A percentile compares a stretch with the other conserved stretches of the same genome.
Evolutionary conservation across 192 early-diverging fungal genomes (phyloP).

Genomic region (Chytriomyces sp.): DNA sequence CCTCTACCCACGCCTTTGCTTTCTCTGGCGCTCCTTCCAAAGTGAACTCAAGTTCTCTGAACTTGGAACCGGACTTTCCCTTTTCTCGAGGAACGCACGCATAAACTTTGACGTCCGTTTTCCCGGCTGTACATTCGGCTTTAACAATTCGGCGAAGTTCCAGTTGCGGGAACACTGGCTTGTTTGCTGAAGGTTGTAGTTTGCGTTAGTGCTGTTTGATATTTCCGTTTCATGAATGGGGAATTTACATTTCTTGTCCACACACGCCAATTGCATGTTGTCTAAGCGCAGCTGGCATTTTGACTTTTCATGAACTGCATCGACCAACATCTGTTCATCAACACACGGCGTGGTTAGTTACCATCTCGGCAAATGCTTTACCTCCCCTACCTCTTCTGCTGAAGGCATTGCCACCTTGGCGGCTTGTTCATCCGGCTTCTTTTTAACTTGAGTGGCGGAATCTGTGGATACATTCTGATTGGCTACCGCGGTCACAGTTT

Average conservation of each 20-base stretch:
- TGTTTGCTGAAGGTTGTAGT: background rate
- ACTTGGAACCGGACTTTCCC: slow-evolving; percentile 50
- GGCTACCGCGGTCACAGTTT: background rate
- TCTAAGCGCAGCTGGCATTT: slow-evolving; percentile 49
- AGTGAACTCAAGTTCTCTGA: slow-evolving; percentile 46
- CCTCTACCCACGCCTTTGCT: slow-evolving; percentile 44
- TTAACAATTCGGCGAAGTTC: slow-evolving; percentile 48
- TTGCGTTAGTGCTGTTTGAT: background rate
- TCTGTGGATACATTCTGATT: background rate
- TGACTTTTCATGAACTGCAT: slow-evolving; percentile 41
- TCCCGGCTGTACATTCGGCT: slow-evolving; percentile 23
- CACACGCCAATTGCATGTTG: slow-evolving; percentile 44
- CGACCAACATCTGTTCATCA: slow-evolving; percentile 23
- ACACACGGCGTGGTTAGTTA: background rate
- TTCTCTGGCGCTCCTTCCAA: slow-evolving; percentile 34
- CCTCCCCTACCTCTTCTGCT: slow-evolving; percentile 25
- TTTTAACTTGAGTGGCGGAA: background rate
- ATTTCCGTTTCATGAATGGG: background rate
- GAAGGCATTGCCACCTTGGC: background rate
- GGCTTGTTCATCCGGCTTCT: slow-evolving; percentile 24
- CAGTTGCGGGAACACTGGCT: slow-evolving; percentile 48
- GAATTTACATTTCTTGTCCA: slow-evolving; percentile 48
- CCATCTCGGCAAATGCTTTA: slow-evolving; percentile 14
- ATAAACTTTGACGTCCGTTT: slow-evolving; percentile 35
- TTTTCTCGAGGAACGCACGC: slow-evolving; percentile 50